Percentiles rank a stretch among this genome's conserved stretches.
phyloP scores from a whole-genome alignment of 306 rosid genomes.

The Betula pendula region DNA sequence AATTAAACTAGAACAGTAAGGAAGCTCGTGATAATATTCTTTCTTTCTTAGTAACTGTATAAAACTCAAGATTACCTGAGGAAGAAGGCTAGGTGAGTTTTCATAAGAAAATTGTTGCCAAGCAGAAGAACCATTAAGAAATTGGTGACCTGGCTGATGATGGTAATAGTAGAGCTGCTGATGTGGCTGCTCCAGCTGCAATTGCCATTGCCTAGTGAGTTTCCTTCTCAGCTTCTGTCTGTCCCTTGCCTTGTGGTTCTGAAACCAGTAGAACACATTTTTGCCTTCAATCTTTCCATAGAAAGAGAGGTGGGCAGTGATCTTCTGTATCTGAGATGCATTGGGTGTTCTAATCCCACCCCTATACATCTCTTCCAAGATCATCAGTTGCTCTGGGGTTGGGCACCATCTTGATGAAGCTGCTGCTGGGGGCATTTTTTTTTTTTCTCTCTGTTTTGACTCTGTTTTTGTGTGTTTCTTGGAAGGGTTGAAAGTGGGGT shows the following conservation, averaged over 20 bases:
- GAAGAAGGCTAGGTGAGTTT: conserved; percentile 37
- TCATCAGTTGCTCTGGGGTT: conserved; percentile 89
- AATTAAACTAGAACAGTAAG: not conserved
- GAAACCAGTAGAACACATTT: conserved; percentile 97
- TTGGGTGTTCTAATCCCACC: conserved; percentile 80
- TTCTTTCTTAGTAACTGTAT: too few species aligned
- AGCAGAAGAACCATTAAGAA: too few species aligned
- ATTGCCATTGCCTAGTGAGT: conserved; percentile 71
- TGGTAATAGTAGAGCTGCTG: conserved; percentile 31
- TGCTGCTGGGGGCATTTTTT: conserved; percentile 57
- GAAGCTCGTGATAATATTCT: too few species aligned
- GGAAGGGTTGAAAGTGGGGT: conserved; percentile 30
- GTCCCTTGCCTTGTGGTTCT: conserved; percentile 95
- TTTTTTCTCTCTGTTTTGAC: conserved; percentile 5
- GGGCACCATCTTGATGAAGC: conserved; percentile 90
- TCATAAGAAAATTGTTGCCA: conserved; percentile 41
- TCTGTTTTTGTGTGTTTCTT: not conserved
- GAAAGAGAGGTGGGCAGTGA: conserved; percentile 77
- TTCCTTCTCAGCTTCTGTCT: conserved; percentile 83
- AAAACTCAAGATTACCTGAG: conserved; percentile 52
- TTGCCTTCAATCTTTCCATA: conserved; percentile 92
- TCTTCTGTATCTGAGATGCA: conserved; percentile 85
- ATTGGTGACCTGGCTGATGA: conserved; percentile 35
- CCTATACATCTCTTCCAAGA: conserved; percentile 80
- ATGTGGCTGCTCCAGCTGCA: conserved; percentile 62